Percentiles rank a stretch among this genome's conserved stretches.
Evolutionary conservation across 441 rosid genomes (phyloP).

Genomic region (Isatis lusitanica): DNA sequence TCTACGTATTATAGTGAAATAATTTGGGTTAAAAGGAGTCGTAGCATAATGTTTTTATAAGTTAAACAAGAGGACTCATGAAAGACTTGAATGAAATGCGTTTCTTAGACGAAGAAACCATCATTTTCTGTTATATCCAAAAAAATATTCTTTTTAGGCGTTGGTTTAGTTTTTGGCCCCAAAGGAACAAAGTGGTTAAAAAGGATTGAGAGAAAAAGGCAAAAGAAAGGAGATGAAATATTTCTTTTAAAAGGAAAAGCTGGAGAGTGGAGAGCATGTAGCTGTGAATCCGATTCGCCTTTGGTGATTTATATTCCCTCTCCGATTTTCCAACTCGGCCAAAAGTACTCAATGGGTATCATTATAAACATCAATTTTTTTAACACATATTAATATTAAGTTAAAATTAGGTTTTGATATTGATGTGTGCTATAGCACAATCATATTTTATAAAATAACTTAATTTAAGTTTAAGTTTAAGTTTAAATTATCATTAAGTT

Average conservation of each 20-base stretch:
- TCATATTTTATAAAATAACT: too few species aligned
- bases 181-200: background rate
- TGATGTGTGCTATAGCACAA: too few species aligned
- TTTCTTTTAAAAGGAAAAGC: background rate
- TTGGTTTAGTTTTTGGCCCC: background rate
- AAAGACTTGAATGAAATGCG: background rate
- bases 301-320: background rate
- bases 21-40: background rate
- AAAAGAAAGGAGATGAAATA: slow-evolving; percentile 12
- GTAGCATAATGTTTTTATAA: background rate
- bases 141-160: background rate
- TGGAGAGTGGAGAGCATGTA: slow-evolving; percentile 14
- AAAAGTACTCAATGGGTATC: background rate
- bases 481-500: too few species aligned
- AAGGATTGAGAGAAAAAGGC: background rate
- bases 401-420: too few species aligned
- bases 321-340: background rate
- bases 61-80: background rate
- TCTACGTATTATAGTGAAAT: background rate
- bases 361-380: too few species aligned
- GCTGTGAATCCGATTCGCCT: slow-evolving; percentile 20
- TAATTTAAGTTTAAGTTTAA: too few species aligned
- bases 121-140: background rate
- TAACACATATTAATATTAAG: too few species aligned
- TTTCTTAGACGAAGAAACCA: background rate